Base-by-base conservation (phyloP, 2,329 filamentous ascomycete genomes). In the Metarhizium robertsii region DNA sequence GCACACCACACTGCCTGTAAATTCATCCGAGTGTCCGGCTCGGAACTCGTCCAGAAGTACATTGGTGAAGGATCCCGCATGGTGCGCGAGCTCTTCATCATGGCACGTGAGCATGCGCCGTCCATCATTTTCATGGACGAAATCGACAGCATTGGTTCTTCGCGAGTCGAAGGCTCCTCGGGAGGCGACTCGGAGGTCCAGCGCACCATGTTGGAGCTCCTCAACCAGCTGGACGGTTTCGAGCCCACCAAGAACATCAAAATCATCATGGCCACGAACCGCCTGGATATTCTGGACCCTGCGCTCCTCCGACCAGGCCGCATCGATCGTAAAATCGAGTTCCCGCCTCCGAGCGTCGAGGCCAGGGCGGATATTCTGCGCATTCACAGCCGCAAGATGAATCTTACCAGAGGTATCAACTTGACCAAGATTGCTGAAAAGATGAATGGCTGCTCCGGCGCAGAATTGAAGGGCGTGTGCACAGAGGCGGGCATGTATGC, bases 111-210 rank as follows among this genome's bases (percentile, higher is more conserved):
- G 71, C 94, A 99, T 66, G 94, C 94, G 1, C 94, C 94, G 25
- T 95, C 90, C 62, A 99, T 99, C 75, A 99, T 99, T 74, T 99
- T 99, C 79, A 99, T 99, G 94, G 94, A 99, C 72, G 94, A 99
- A 74, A 97, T 99, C 73, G 94, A 99, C 78, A 95, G 90, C 64
- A 99, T 99, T 73, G 94, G 94, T 61, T 96, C 92, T 38, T 96
- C 91, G 58, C 89, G 94, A 74, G 92, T 99, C 54, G 94, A 99
- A 70, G 92, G 92, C 30, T 95, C 89, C 57, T 95, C 90, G 20
- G 92, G 92, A 53, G 94, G 94, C 67, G 94, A 99, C 69, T 96
- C 92, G 1, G 94, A 99, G 74, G 94, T 99, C 53, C 94, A 99
- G 76, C 87, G 94, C 66, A 99, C 94, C 50, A 99, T 99, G 94